phyloP scores from a whole-genome alignment of 139 green algal species.

The Micractinium conductrix region DNA sequence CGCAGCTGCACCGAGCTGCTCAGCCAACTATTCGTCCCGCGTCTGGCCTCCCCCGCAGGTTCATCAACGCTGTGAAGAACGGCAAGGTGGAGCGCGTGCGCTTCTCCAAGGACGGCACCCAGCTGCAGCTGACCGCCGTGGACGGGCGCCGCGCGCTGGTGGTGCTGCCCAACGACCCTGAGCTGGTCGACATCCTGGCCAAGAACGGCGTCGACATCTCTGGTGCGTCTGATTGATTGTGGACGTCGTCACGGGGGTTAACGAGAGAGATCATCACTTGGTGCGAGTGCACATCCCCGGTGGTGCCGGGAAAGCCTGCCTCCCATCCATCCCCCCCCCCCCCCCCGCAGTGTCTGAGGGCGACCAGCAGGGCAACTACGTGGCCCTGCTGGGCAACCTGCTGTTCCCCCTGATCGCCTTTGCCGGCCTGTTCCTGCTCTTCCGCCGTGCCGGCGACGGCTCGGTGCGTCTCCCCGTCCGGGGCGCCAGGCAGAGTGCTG shows the following conservation, averaged over 20 bases:
- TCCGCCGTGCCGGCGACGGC: slow-evolving; percentile 65
- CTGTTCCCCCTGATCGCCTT: slow-evolving; percentile 99
- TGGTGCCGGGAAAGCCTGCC: too few relatives aligned
- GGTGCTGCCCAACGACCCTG: slow-evolving; percentile 88
- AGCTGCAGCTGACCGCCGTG: slow-evolving; percentile 79
- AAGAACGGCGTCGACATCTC: slow-evolving; percentile 94
- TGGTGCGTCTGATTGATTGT: too few relatives aligned
- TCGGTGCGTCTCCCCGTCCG: slow-evolving; percentile 15
- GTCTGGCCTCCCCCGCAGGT: too few relatives aligned
- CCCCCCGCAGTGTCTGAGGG: slow-evolving; percentile 66
- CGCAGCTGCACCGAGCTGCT: too few relatives aligned
- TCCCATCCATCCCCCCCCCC: neutral
- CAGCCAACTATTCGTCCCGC: too few relatives aligned
- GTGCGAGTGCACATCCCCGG: too few relatives aligned
- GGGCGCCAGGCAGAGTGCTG: too few relatives aligned
- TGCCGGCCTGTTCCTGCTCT: slow-evolving; percentile 98
- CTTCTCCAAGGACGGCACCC: slow-evolving; percentile 97
- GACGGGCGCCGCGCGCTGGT: slow-evolving; percentile 82
- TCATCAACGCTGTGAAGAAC: slow-evolving; percentile 91
- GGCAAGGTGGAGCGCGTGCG: slow-evolving; percentile 98
- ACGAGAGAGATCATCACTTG: too few relatives aligned
- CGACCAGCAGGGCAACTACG: slow-evolving; percentile 92
- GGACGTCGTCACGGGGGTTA: too few relatives aligned
- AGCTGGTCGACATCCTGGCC: slow-evolving; percentile 93
- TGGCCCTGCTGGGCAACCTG: slow-evolving; percentile 97